phyloP scores from a whole-genome alignment of 2,329 filamentous ascomycete species.

The Botrytis hyacinthi region DNA sequence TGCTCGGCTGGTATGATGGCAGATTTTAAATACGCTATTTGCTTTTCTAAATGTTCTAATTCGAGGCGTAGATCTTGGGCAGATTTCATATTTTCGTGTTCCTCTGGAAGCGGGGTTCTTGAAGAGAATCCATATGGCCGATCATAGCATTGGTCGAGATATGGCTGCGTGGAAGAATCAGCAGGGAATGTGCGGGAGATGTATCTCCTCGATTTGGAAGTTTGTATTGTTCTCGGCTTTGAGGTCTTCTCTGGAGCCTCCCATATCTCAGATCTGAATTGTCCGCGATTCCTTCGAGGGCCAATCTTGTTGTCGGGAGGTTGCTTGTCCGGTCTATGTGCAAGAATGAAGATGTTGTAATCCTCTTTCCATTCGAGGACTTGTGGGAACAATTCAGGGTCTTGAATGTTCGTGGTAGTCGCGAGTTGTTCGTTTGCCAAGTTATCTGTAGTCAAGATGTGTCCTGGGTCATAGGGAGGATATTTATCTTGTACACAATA shows the following conservation, averaged over 20 bases:
- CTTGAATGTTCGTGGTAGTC: too few relatives aligned
- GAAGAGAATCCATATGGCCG: neutral
- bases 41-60: neutral
- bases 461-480: neutral
- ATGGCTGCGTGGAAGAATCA: neutral
- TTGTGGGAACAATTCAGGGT: neutral
- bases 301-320: too few relatives aligned
- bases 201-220: neutral
- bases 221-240: neutral
- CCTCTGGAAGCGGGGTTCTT: neutral
- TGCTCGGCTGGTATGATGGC: too few relatives aligned
- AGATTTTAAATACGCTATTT: neutral
- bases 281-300: neutral
- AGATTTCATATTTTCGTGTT: neutral
- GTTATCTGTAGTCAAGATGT: neutral
- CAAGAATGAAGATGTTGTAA: neutral
- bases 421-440: neutral
- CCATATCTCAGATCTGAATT: neutral
- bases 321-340: neutral
- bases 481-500: neutral
- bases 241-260: neutral
- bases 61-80: neutral
- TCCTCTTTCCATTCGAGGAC: too few relatives aligned
- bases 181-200: constrained; percentile 9
- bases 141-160: neutral